Evolutionary conservation across 192 early-diverging fungal genomes (phyloP), one percentile per base, ranked within the genome.

Genomic region (Coemansia sp.): DNA sequence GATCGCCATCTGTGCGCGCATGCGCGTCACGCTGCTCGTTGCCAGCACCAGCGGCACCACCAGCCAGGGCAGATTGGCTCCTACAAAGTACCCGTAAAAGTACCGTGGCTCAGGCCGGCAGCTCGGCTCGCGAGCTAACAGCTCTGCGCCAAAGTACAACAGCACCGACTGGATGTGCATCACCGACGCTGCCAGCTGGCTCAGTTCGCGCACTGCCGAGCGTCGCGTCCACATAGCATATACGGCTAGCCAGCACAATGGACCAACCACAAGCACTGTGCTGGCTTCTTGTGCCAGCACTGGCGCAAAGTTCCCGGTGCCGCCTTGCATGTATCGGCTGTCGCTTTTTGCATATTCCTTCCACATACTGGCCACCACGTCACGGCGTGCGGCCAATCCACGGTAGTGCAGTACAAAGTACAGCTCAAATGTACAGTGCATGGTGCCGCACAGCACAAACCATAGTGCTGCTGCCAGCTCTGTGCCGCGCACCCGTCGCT

Each of bases 281-380:
- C 87, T 73, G 8, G 73, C 60, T 63, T 91, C 89, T 68, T 88
- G 86, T 27, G 79, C 64, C 29, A 69, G 69, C 1, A 91, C 87
- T 61, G 84, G 71, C 41, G 41, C 41, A n/a, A 43, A 43, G 12
- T n/a, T n/a, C 41, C 15, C 41, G 41, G 12, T n/a, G 8, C 41
- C 15, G 19, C 63, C 60, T 4, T 74, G 67, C 72, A 91, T 73
- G 67, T 91, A 91, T 37, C 89, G 65, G 60, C 85, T 87, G 70
- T 91, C 89, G 65, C 81, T 84, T 63, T 78, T 69, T 9, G 87
- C 88, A 62, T 91, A 91, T 74, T 91, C 89, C 73, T 91, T 91
- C 88, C 88, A 89, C 59, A 88, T 50, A 15, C 83, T 75, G 14
- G 81, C 76, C n/a, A 87, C 45, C 49, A 86, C 52, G 41, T 66